These are phyloP conservation scores for Fusarium denticulatum DNA, from an alignment of 2,329 filamentous ascomycete genomes.

Conservation along the genomic window DNA sequence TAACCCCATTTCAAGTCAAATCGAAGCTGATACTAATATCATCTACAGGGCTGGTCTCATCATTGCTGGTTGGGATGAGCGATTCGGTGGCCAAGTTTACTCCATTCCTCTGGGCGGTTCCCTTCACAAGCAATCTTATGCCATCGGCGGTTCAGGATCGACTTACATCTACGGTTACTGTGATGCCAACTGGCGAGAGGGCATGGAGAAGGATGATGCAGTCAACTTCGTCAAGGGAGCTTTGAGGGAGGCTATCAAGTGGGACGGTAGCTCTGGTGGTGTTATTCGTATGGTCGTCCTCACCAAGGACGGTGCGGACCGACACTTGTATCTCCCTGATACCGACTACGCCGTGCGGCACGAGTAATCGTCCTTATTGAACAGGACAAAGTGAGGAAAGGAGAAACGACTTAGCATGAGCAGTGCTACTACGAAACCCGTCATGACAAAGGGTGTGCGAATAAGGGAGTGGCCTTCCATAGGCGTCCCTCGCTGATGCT, in stretches of 20 bases:
- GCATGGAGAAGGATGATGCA: slow-evolving; percentile 91
- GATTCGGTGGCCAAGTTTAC: slow-evolving; percentile 96
- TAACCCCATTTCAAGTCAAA: not conserved
- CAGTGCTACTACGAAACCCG: slow-evolving; percentile 29
- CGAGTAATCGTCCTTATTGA: slow-evolving; percentile 56
- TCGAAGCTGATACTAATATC: slow-evolving; percentile 20
- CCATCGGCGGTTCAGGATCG: slow-evolving; percentile 95
- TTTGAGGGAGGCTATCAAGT: slow-evolving; percentile 95
- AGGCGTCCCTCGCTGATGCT: slow-evolving; percentile 2
- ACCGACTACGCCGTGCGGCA: slow-evolving; percentile 82
- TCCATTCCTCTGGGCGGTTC: slow-evolving; percentile 96
- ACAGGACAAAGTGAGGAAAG: slow-evolving; percentile 31
- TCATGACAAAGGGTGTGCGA: slow-evolving; percentile 20
- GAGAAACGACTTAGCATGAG: slow-evolving; percentile 12
- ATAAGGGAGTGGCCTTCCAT: slow-evolving; percentile 9
- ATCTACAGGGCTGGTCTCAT: slow-evolving; percentile 85
- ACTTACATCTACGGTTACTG: slow-evolving; percentile 99
- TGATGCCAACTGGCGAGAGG: slow-evolving; percentile 93
- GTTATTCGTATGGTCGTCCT: slow-evolving; percentile 98
- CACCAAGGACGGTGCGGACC: slow-evolving; percentile 86
- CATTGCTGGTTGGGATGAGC: slow-evolving; percentile 96
- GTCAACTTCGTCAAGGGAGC: slow-evolving; percentile 93
- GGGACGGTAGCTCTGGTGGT: slow-evolving; percentile 98
- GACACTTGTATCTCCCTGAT: slow-evolving; percentile 96
- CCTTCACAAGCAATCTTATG: slow-evolving; percentile 95